These are phyloP conservation scores for Lepidium campestre DNA, from an alignment of 441 rosid species.

Conservation along the genomic window DNA sequence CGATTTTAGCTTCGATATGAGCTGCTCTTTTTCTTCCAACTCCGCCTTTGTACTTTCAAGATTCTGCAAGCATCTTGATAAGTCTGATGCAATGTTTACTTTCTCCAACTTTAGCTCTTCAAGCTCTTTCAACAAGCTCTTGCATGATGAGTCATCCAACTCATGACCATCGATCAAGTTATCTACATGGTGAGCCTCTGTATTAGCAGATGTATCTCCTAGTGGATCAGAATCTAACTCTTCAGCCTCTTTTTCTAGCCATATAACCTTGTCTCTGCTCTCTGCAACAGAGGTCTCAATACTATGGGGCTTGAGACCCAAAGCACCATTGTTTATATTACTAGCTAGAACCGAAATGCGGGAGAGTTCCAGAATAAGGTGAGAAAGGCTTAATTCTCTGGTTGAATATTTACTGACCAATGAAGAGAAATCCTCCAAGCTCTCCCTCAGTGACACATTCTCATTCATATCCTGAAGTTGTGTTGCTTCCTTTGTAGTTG, in stretches of 20 bases:
- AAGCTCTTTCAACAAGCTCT: constrained; percentile 28
- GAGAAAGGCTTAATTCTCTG: constrained; percentile 24
- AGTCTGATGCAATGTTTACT: constrained; percentile 27
- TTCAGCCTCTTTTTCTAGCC: constrained; percentile 28
- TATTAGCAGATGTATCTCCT: constrained; percentile 19
- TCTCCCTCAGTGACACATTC: constrained; percentile 19
- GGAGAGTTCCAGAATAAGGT: constrained; percentile 37
- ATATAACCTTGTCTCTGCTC: constrained; percentile 31
- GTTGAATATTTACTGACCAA: constrained; percentile 22
- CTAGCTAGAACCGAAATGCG: constrained; percentile 32
- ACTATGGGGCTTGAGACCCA: constrained; percentile 23
- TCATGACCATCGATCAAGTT: constrained; percentile 17
- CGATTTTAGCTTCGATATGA: constrained; percentile 32
- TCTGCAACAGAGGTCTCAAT: constrained; percentile 16
- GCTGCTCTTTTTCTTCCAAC: constrained; percentile 38
- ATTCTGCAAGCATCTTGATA: constrained; percentile 30
- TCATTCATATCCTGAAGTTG: constrained; percentile 23
- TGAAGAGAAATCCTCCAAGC: constrained; percentile 30
- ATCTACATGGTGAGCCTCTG: constrained; percentile 27
- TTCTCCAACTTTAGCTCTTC: constrained; percentile 38
- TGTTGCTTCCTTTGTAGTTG: constrained; percentile 29
- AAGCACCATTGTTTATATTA: constrained; percentile 21
- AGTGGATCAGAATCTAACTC: constrained; percentile 16
- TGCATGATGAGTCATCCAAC: constrained; percentile 17
- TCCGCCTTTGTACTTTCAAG: constrained; percentile 29